phyloP scores from a whole-genome alignment of 1,284 basidiomycete genomes.

The Pyrrhoderma lamaoense region DNA sequence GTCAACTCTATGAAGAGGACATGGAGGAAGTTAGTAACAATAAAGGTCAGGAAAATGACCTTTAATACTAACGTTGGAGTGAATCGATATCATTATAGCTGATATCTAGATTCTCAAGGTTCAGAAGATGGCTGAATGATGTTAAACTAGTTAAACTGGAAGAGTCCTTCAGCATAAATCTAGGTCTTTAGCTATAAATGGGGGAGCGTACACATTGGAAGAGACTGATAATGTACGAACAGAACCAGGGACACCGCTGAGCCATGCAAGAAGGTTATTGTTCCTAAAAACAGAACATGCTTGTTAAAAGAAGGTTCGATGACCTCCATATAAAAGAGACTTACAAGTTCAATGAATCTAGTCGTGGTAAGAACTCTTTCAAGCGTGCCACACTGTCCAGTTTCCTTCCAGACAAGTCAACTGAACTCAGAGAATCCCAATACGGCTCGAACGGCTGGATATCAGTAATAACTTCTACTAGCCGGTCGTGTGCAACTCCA shows the following conservation, averaged over 20 bases:
- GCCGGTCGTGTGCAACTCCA: constrained; percentile 81
- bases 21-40: not conserved
- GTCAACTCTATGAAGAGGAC: constrained; percentile 53
- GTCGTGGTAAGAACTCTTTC: constrained; percentile 87
- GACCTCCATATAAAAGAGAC: constrained; percentile 32
- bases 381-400: constrained; percentile 87
- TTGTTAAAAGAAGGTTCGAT: constrained; percentile 3
- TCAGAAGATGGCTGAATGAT: constrained; percentile 81
- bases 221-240: constrained; percentile 78
- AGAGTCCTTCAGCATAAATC: too few relatives aligned
- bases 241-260: constrained; percentile 76
- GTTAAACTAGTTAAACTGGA: constrained; percentile 82
- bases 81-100: constrained; percentile 87
- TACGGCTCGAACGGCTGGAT: constrained; percentile 92
- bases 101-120: constrained; percentile 86
- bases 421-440: constrained; percentile 77
- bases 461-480: constrained; percentile 91
- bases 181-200: too few relatives aligned
- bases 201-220: constrained; percentile 71
- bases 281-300: constrained; percentile 41
- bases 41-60: constrained; percentile 22
- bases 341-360: constrained; percentile 78
- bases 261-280: constrained; percentile 75
- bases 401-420: constrained; percentile 75
- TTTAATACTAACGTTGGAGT: constrained; percentile 59